A percentile compares a stretch with the other conserved stretches of the same genome.
Conservation (phyloP, 148 eudicot species). For the Rhododendron vialii region DNA sequence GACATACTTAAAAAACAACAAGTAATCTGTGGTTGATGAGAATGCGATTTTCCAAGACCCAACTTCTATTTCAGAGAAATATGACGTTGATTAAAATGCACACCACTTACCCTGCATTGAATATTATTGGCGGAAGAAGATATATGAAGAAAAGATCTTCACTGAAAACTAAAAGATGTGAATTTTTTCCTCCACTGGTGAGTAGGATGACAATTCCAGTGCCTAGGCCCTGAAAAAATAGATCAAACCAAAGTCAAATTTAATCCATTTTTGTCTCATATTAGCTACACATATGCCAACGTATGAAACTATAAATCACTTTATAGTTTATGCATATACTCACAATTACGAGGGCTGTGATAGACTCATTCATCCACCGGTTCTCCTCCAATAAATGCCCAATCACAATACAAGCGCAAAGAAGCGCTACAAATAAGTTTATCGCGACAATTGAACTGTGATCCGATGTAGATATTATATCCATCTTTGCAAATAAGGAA, state of each 20-base stretch:
- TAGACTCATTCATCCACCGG: conserved; percentile 79
- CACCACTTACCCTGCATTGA: conserved; percentile 76
- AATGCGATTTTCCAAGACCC: not conserved
- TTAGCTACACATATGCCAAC: not conserved
- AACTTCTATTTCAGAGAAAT: not conserved
- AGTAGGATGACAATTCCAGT: conserved; percentile 63
- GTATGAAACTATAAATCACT: not conserved
- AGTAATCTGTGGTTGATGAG: not conserved
- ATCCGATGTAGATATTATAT: conserved; percentile 34
- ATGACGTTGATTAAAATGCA: not conserved
- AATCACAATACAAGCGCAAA: conserved; percentile 62
- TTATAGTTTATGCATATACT: conserved; percentile 6
- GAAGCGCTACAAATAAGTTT: conserved; percentile 58
- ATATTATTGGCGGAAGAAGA: conserved; percentile 85
- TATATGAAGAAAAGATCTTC: conserved; percentile 87
- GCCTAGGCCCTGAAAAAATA: conserved; percentile 53
- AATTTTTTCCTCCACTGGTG: conserved; percentile 52
- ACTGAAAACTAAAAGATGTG: conserved; percentile 66
- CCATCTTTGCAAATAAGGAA: conserved; percentile 14
- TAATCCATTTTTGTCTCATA: not conserved
- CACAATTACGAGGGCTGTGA: conserved; percentile 56
- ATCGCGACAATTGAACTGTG: conserved; percentile 54
- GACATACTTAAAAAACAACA: not conserved
- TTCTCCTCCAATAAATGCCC: conserved; percentile 69
- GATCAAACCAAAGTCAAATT: not conserved